Evolutionary conservation across 1,284 basidiomycete genomes (phyloP).

Genomic region (Microbotryum violaceum): DNA sequence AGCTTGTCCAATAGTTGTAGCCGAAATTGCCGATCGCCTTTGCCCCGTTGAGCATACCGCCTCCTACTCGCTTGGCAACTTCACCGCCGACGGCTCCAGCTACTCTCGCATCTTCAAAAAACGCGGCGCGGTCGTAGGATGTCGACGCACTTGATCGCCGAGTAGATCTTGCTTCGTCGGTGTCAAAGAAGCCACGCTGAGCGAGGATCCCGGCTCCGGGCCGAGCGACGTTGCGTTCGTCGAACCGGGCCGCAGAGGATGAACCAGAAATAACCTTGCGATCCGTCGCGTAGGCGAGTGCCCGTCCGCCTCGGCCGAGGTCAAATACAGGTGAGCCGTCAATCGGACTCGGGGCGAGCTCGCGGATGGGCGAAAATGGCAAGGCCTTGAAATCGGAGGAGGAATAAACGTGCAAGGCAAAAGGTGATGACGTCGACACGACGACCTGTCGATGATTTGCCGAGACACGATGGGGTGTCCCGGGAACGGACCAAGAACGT

Average conservation of each 20-base stretch:
- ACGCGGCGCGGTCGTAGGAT: not conserved
- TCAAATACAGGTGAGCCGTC: constrained; percentile 21
- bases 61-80: constrained; percentile 23
- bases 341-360: constrained; percentile 9
- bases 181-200: constrained; percentile 16
- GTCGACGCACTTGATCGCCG: no score
- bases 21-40: constrained; percentile 29
- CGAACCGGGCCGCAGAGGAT: constrained; percentile 6
- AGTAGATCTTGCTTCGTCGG: not conserved
- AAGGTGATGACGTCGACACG: constrained; percentile 15
- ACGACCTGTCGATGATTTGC: constrained; percentile 5
- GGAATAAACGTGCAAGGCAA: constrained; percentile 18
- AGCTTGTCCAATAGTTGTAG: constrained; percentile 14
- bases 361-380: constrained; percentile 17
- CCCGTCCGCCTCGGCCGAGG: constrained; percentile 18
- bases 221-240: constrained; percentile 5
- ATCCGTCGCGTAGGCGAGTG: constrained; percentile 23
- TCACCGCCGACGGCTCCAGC: constrained; percentile 20
- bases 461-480: constrained; percentile 10
- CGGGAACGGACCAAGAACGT: constrained; percentile 1
- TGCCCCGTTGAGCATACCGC: constrained; percentile 28
- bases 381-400: not conserved
- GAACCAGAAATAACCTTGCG: not conserved
- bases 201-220: constrained; percentile 22
- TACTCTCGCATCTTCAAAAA: constrained; percentile 2